Evolutionary conservation across 495 filamentous ascomycete species (phyloP), one percentile per base, ranked within the genome.

Genomic region (Friedmanniomyces endolithicus): DNA sequence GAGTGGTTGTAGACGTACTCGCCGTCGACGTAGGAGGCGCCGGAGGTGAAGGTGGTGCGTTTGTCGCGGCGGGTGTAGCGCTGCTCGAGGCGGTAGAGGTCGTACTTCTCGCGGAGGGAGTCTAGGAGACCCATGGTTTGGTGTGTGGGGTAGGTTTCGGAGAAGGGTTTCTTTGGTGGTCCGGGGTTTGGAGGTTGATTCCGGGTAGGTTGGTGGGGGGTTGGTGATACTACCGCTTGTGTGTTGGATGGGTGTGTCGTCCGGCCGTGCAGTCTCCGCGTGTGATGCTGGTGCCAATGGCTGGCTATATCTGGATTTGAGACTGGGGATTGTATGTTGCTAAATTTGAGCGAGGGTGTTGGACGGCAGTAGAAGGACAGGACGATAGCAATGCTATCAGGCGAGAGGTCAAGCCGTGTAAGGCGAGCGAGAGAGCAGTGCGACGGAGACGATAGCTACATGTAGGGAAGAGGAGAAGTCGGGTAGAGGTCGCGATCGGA

Each of bases 1-100:
- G 55, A 46, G 14, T 45, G 61, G 39, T 35, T 24, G 72, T 84
- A 88, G 64, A 94, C 77, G 72, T 92, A 96, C 71, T 96, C 90
- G 67, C 88, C 88, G 67, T 94, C 85, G 61, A 95, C 83, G 67
- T 96, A 96, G 65, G 83, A 77, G 20, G 87, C 90, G 62, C 87
- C 87, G 55, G 79, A 84, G 67, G 84, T 80, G 70, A 94, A 94
- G 56, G 84, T 89, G 52, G 80, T 87, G 71, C 89, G 87, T 58
- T 88, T 82, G 61, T 86, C 85, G 67, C 87, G 83, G 63, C 82
- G 83, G 33, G 87, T 90, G 74, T 96, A 96, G 45, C 87, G 81
- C 71, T 95, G 84, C 72, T 96, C 89, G 56, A 96, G 81, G 29
- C 87, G 86, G 75, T 89, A 92, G 64, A 95, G 80, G 75, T 95